These are phyloP conservation scores for Phlyctochytrium planicorne DNA, from an alignment of 192 early-diverging fungal genomes.

Conservation along the genomic window DNA sequence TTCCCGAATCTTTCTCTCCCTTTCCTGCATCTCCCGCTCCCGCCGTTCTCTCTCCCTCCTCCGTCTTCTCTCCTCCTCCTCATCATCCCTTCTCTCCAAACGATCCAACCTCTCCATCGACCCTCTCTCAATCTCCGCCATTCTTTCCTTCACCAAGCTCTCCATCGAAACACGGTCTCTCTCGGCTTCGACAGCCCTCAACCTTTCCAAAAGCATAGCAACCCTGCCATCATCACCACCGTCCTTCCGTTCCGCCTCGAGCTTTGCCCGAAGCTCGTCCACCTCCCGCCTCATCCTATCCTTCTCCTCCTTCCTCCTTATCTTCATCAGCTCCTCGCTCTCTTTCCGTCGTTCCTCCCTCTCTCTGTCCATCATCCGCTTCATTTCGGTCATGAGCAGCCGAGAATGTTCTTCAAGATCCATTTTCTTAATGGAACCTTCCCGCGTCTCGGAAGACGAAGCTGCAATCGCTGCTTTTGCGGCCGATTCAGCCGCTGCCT, in stretches of 20 bases:
- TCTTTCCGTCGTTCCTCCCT: neutral
- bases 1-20: neutral
- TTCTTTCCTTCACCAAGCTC: slow-evolving; percentile 3
- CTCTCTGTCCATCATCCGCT: no score
- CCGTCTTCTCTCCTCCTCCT: slow-evolving; percentile 13
- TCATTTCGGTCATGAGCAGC: no score
- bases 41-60: neutral
- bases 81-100: slow-evolving; percentile 7
- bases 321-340: neutral
- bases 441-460: no score
- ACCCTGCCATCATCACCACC: neutral
- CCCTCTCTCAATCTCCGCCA: slow-evolving; percentile 14
- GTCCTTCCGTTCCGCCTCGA: neutral
- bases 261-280: neutral
- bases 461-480: no score
- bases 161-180: neutral
- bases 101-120: neutral
- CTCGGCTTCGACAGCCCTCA: neutral
- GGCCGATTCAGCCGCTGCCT: no score
- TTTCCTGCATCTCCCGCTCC: slow-evolving; percentile 2
- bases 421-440: no score
- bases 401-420: no score
- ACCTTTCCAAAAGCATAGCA: neutral
- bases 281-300: neutral
- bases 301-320: neutral